Base-by-base conservation (phyloP, 345 rosid species). In the Rhodamnia rubescens region DNA sequence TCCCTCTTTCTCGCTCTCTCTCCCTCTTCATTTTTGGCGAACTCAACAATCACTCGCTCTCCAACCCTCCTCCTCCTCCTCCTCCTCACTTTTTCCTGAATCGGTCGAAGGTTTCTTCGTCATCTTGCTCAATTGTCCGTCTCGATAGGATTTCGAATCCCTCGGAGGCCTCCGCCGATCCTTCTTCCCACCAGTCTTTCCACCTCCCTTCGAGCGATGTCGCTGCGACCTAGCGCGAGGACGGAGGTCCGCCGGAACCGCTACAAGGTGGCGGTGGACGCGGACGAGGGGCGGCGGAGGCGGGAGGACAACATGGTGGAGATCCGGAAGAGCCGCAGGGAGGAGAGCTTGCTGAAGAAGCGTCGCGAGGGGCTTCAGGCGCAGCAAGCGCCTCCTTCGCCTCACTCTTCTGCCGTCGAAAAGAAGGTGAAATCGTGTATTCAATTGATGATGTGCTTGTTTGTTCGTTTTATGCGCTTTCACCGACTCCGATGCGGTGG, bases 251-350 rank as follows among this genome's bases (percentile, higher is more conserved):
- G 98, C 29, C 90, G 95, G 82, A 93, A 92, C 88, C 90, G 90
- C 50, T 95, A 95, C 93, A 95, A 95, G 90, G 95, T 93, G 69
- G 93, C 98, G 47, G 96, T 94, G 18, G 96, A 94, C 87, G 96
- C 96, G 6, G 98, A 94, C 16, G 98, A 96, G 87, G 98, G 98
- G 6, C 88, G 98, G 42, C 90, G 98, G 89, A 91, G 98, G 87
- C 88, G 98, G 82, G 98, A 96, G 89, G 98, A 96, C 83, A 93
- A 94, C 89, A 91, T 96, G 98, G 98, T 96, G 74, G 98, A 96
- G 96, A 96, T 96, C 95, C 92, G 98, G 29, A 96, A 96, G 92
- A 96, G 56, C 74, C 92, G 93, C 78, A 89, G 98, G 74, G 98
- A 96, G 85, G 98, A 96, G 90, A 94, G 96, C 93, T 89, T 96